Evolutionary conservation across 371 early-diverging fungal species (phyloP).

Genomic region (Mortierella sp.): DNA sequence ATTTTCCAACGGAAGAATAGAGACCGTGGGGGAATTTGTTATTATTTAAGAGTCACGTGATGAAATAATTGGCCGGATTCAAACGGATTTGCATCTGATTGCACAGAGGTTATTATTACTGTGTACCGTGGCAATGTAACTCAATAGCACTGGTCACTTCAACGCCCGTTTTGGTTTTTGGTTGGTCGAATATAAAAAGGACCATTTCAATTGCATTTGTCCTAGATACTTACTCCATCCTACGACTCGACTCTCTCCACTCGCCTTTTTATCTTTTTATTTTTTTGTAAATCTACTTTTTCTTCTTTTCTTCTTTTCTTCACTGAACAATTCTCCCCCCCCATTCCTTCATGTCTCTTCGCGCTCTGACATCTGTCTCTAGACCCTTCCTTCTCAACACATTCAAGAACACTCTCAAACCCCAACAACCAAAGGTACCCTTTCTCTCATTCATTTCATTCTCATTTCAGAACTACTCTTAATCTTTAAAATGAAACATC

Average conservation of each 20-base stretch:
- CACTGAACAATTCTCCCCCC: not conserved
- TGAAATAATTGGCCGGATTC: not conserved
- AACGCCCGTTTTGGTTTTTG: too few species aligned
- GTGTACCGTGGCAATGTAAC: too few species aligned
- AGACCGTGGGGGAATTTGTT: not conserved
- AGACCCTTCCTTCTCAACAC: constrained; percentile 53
- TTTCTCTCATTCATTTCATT: not conserved
- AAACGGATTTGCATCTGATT: constrained; percentile 1
- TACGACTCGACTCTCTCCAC: not conserved
- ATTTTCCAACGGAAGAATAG: not conserved
- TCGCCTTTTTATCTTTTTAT: not conserved
- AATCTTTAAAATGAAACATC: not conserved
- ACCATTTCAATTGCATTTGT: too few species aligned
- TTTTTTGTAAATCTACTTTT: not conserved
- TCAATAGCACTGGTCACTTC: too few species aligned
- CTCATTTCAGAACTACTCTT: not conserved
- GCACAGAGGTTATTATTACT: too few species aligned
- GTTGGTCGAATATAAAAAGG: too few species aligned
- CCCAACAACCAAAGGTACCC: constrained; percentile 55
- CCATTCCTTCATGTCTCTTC: constrained; percentile 45
- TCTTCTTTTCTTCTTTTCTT: not conserved
- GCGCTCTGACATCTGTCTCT: constrained; percentile 51
- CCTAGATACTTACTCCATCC: not conserved
- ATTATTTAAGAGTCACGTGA: not conserved
- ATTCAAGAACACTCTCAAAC: constrained; percentile 52